Base-by-base conservation (phyloP, 2,329 filamentous ascomycete species). In the Chaetomiaceae sp. region DNA sequence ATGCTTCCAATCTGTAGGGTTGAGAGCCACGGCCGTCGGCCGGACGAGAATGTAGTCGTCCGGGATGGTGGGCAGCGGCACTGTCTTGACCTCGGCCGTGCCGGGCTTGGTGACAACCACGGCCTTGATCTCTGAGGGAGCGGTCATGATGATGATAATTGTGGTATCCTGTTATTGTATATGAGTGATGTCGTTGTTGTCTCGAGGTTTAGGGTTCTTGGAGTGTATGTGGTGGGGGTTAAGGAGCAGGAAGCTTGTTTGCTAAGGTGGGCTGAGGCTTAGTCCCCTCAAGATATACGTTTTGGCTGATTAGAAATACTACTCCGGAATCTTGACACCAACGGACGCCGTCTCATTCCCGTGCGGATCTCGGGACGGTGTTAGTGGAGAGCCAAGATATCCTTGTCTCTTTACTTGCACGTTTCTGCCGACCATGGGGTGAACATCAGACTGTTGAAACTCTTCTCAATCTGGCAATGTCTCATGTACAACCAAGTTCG, bases 1-100 rank as follows among this genome's bases (percentile, higher is more conserved):
- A 37, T 58, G 43, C 55, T 65, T 65, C 59, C 58, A 61, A 53
- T 65, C 64, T 3, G 61, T 64, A 5, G 64, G 63, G 49, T 66
- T 66, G 12, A 65, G 51, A n/a, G 59, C 62, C 33, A 65, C 58
- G 6, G 59, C 62, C 6, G 51, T 58, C 9, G 57, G 58, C 43
- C 57, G 56, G 39, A 63, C 58, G 31, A 65, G 60, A 38, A 66
- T 37, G 49, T 63, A 63, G 25, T 53, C 60, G 4, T 62, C 58
- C 0, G 62, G 59, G n/a, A 63, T 55, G 23, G 41, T 53, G 8
- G 63, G 62, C 12, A 57, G 45, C 3, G 60, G 45, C 7, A 62
- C 59, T 3, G 54, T 51, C 42, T 55, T 51, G 35, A 65, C 49
- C 25, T 44, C 54, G n/a, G 55, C 55, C 20, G 48, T 48, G 51